Conservation (phyloP, 1,139 yeast species). For the Suhomyces coccinellae region DNA sequence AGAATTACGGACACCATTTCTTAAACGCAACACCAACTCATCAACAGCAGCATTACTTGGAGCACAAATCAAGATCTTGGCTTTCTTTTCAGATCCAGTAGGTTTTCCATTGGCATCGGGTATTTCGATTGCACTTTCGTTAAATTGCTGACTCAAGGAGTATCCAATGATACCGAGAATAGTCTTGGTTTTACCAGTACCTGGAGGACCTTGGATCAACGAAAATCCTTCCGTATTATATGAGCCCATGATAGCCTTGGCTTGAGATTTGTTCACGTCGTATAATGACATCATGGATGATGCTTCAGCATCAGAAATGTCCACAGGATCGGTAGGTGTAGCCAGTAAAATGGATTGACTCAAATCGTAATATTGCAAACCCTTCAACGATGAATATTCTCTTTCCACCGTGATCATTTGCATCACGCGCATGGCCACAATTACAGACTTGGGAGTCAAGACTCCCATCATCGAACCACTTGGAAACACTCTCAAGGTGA, state of each 20-base stretch:
- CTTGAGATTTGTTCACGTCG: constrained; percentile 83
- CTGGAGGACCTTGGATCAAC: constrained; percentile 96
- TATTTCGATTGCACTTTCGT: constrained; percentile 32
- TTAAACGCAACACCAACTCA: constrained; percentile 85
- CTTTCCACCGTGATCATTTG: constrained; percentile 92
- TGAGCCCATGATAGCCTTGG: constrained; percentile 80
- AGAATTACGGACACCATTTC: constrained; percentile 63
- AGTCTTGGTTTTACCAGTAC: constrained; percentile 98
- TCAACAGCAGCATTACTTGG: constrained; percentile 99
- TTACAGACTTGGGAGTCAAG: constrained; percentile 61
- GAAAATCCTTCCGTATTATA: constrained; percentile 73
- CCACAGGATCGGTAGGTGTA: constrained; percentile 49
- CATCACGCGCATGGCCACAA: constrained; percentile 72
- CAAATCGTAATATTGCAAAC: constrained; percentile 78
- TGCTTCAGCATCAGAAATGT: constrained; percentile 37
- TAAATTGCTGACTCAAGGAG: constrained; percentile 42
- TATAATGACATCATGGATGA: constrained; percentile 45
- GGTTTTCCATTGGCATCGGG: constrained; percentile 26
- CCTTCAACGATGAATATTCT: constrained; percentile 82
- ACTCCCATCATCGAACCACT: constrained; percentile 51
- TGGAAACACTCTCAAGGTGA: constrained; percentile 68
- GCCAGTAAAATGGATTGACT: constrained; percentile 65
- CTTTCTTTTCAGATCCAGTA: constrained; percentile 17
- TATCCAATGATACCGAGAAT: constrained; percentile 90
- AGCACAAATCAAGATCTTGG: constrained; percentile 81